Conservation (phyloP, 192 early-diverging fungal genomes). For the Chytriomyces hyalinus region DNA sequence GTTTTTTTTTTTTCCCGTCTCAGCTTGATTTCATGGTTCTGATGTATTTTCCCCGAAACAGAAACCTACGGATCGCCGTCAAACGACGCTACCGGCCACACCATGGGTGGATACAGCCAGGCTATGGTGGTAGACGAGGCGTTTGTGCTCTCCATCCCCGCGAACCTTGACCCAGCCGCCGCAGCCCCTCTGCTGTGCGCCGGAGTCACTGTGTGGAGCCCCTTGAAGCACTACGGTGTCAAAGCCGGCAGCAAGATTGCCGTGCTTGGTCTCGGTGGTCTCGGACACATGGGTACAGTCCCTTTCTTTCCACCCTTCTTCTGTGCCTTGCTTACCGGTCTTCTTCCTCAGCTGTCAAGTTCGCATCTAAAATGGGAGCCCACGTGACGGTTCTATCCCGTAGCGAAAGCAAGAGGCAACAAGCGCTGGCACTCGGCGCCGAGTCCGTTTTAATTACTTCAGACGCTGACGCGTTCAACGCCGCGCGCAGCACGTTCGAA, state of each 20-base stretch:
- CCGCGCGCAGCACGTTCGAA: conserved; percentile 21
- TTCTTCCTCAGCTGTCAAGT: conserved; percentile 25
- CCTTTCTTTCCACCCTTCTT: too few species aligned
- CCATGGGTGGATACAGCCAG: not conserved
- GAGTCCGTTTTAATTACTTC: conserved; percentile 17
- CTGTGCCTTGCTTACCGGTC: too few species aligned
- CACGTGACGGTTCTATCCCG: conserved; percentile 39
- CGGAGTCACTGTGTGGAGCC: conserved; percentile 75
- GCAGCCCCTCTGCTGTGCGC: conserved; percentile 83
- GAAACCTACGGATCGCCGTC: not conserved
- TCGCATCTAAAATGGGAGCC: conserved; percentile 36
- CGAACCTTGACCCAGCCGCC: conserved; percentile 58
- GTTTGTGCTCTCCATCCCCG: conserved; percentile 66
- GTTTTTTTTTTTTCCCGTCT: not conserved
- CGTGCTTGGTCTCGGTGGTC: conserved; percentile 80
- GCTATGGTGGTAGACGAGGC: conserved; percentile 6
- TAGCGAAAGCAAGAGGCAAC: conserved; percentile 20
- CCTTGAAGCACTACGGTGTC: conserved; percentile 62
- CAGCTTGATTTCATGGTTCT: not conserved
- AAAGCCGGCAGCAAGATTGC: conserved; percentile 71
- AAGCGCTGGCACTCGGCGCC: conserved; percentile 34
- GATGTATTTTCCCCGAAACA: not conserved
- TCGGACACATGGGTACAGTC: conserved; percentile 63
- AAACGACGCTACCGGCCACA: not conserved
- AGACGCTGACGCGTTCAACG: conserved; percentile 25